Conservation (phyloP, 1,284 basidiomycete genomes). For the Gastroboletus turbinatus region DNA sequence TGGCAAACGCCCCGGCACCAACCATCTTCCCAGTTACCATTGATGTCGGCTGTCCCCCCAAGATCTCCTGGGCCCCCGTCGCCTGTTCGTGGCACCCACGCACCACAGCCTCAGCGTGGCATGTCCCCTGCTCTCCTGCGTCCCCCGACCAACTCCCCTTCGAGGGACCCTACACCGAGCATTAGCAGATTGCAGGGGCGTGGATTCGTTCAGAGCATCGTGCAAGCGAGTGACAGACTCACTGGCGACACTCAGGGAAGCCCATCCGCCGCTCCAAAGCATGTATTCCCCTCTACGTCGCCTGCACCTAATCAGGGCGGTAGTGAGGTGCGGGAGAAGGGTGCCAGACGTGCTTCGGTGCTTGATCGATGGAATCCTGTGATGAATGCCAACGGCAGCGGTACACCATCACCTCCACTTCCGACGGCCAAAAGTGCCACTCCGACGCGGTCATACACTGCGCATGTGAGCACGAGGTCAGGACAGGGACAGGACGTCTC, state of each 20-base stretch:
- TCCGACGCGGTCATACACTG: conserved; percentile 20
- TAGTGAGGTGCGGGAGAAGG: conserved; percentile 32
- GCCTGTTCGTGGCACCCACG: conserved; percentile 49
- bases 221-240: conserved; percentile 61
- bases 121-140: conserved; percentile 62
- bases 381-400: conserved; percentile 15
- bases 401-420: conserved; percentile 37
- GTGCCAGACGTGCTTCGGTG: conserved; percentile 50
- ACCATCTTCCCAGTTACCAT: conserved; percentile 25
- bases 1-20: conserved; percentile 32
- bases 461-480: conserved; percentile 7
- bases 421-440: conserved; percentile 37
- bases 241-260: conserved; percentile 36
- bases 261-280: conserved; percentile 20
- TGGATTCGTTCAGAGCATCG: conserved; percentile 79
- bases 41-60: conserved; percentile 17
- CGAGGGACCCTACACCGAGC: conserved; percentile 76
- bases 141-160: conserved; percentile 36
- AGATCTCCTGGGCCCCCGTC: conserved; percentile 40
- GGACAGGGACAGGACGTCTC: conserved; percentile 25
- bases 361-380: conserved; percentile 66
- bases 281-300: conserved; percentile 29
- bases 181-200: conserved; percentile 78
- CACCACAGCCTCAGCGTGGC: conserved; percentile 47
- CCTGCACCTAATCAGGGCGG: conserved; percentile 36